Conservation (phyloP, 495 filamentous ascomycete species). For the Margaritispora aquatica region DNA sequence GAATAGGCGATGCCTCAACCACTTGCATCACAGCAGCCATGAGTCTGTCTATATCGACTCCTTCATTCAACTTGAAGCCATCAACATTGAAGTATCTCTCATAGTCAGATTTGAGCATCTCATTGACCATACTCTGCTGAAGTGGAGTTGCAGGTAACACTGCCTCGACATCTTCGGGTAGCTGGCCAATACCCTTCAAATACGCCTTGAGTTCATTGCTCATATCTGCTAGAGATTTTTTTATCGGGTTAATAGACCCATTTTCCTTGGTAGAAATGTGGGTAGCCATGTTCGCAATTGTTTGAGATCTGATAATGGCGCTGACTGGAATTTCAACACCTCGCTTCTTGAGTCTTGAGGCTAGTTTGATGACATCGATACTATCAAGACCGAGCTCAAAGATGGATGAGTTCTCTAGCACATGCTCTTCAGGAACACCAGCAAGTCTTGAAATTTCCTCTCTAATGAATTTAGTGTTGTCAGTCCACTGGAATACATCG, state of each 20-base stretch:
- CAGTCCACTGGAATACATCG: constrained; percentile 46
- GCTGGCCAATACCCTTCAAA: constrained; percentile 27
- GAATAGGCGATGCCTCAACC: constrained; percentile 54
- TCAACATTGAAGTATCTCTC: constrained; percentile 77
- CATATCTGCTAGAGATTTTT: constrained; percentile 26
- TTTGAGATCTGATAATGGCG: constrained; percentile 61
- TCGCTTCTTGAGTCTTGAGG: constrained; percentile 52
- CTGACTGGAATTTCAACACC: constrained; percentile 58
- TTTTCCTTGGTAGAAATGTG: background rate
- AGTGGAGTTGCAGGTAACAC: constrained; percentile 64
- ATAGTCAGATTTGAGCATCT: constrained; percentile 62
- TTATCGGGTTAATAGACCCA: background rate
- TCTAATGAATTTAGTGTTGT: constrained; percentile 41
- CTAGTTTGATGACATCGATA: constrained; percentile 69
- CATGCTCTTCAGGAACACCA: constrained; percentile 35
- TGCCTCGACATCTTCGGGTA: constrained; percentile 37
- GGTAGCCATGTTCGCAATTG: constrained; percentile 46
- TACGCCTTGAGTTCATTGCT: constrained; percentile 28
- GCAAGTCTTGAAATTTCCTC: constrained; percentile 56
- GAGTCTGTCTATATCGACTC: constrained; percentile 45
- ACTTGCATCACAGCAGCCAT: constrained; percentile 54
- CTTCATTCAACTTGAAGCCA: constrained; percentile 44
- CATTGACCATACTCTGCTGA: constrained; percentile 76
- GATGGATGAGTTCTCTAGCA: constrained; percentile 69
- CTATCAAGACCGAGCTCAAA: constrained; percentile 85